Base-by-base conservation (phyloP, 2,329 filamentous ascomycete genomes). In the Neofusicoccum parvum region DNA sequence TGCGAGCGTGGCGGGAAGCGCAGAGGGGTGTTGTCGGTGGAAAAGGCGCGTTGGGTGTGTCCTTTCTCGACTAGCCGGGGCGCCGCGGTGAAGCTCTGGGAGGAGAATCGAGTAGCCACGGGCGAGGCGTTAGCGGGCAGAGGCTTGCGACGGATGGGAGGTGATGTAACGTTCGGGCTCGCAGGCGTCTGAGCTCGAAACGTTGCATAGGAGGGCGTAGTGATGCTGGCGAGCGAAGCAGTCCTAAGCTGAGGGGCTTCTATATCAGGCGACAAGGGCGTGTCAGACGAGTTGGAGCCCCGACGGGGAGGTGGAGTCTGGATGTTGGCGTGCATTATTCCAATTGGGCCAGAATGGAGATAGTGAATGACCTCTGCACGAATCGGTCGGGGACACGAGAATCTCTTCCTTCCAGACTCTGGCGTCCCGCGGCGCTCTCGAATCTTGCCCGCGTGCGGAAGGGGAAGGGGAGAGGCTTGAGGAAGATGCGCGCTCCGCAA, bases 91-190 rank as follows among this genome's bases (percentile, higher is more conserved):
- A 73, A 72, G 66, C 74, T 77, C 69, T 76, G 73, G 65, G 74
- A 73, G 41, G 78, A 77, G 70, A 80, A 80, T 54, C 77, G 80
- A 63, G 74, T 74, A 65, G 81, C 76, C 64, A 83, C 74, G 68
- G 83, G 80, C 60, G 83, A 81, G 68, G 79, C 78, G 76, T 80
- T 80, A 67, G 79, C 75, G 67, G 85, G 85, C 68, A 87, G 75
- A 70, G 85, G 84, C 74, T 86, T 86, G 70, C 84, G 80, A 70
- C 81, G 81, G 66, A 86, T 78, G 64, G 80, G 54, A 32, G 54
- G 78, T 67, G 80, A 79, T 46, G 79, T 73, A 66, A 75, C 56
- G 43, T 41, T 72, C 66, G 79, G 75, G 67, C 80, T 78, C 69
- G 78, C 76, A 48, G 77, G 76, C 46, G 78, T 72, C 68, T 79